phyloP scores from a whole-genome alignment of 208 protist genomes.

The Acanthamoeba polyphaga region DNA sequence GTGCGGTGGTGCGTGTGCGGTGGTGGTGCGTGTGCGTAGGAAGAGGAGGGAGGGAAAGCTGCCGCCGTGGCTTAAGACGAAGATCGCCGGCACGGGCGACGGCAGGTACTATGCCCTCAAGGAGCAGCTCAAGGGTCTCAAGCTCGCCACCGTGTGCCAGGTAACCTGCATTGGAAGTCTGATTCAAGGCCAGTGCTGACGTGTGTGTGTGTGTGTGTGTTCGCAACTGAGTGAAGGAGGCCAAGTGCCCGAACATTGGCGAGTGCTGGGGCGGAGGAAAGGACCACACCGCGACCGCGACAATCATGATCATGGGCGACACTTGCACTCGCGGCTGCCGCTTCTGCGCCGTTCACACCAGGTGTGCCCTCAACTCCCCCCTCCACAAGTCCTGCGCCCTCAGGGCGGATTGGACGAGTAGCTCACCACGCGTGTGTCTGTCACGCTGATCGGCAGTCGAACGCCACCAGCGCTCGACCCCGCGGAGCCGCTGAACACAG shows the following conservation, averaged over 20 bases:
- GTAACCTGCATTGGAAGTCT: constrained; percentile 17
- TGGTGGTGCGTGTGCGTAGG: not conserved
- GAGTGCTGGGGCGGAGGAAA: constrained; percentile 97
- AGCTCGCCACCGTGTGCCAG: constrained; percentile 88
- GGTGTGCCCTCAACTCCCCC: not conserved
- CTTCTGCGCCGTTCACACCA: constrained; percentile 98
- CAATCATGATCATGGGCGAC: constrained; percentile 99
- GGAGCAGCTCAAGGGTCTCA: constrained; percentile 70
- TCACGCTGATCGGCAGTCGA: constrained; percentile 33
- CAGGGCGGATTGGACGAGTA: not conserved
- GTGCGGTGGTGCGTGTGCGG: no score
- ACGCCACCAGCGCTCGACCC: constrained; percentile 96
- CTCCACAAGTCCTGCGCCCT: not conserved
- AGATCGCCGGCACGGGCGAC: not conserved
- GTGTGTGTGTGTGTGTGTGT: not conserved
- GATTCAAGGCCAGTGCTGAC: not conserved
- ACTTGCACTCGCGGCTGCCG: constrained; percentile 98
- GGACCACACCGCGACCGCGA: constrained; percentile 93
- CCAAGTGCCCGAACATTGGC: constrained; percentile 98
- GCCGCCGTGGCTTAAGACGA: constrained; percentile 62
- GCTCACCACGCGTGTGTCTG: not conserved
- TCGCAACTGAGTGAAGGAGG: constrained; percentile 87
- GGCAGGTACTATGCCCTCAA: constrained; percentile 76
- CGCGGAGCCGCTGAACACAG: constrained; percentile 95
- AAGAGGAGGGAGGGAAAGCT: constrained; percentile 21